Evolutionary conservation across 2,329 filamentous ascomycete genomes (phyloP), one percentile per base, ranked within the genome.

Genomic region (Pezicula radicicola): DNA sequence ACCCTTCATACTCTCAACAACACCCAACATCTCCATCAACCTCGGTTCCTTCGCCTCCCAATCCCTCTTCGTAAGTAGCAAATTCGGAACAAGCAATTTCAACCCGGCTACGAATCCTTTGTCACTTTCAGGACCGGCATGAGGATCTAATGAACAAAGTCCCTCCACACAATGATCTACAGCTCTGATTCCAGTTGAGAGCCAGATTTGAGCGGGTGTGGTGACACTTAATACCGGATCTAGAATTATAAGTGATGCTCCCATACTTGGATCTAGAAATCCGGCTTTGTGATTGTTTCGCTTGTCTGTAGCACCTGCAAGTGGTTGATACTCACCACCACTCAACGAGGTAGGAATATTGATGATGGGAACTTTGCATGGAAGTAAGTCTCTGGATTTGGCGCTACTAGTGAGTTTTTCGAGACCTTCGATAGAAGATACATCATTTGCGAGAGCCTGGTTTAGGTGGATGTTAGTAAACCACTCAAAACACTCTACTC

Each of bases 121-220:
- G 13, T 62, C 62, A 7, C 49, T 55, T 48, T 58, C 55, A 4
- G 44, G 30, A 6, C 48, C 46, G 9, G 48, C 53, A 1, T 54
- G 59, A 15, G 46, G 19, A 42, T 55, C 30, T 1, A 73, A 60
- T 1, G 74, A 75, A 55, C 76, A 80, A 4, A 79, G 62, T 1
- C 75, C 76, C 63, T 84, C 80, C 4, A 84, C 74, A 51, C 79
- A 83, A 59, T 83, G 80, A 57, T 84, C 80, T 0, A 84, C 72
- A 0, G 76, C 73, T 8, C 80, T 70, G 7, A 84, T 70, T 0
- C 83, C 82, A 0, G 79, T 81, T 41, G 75, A 78, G 1, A 84
- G 67, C 81, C 81, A 86, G 18, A 82, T 70, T 18, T 68, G 67
- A 1, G 70, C 66, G 0, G 81, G 81, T 0, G 80, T 84, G 0